These are phyloP conservation scores for Linaria vulgaris DNA, from an alignment of 257 asterid species.

Conservation along the genomic window DNA sequence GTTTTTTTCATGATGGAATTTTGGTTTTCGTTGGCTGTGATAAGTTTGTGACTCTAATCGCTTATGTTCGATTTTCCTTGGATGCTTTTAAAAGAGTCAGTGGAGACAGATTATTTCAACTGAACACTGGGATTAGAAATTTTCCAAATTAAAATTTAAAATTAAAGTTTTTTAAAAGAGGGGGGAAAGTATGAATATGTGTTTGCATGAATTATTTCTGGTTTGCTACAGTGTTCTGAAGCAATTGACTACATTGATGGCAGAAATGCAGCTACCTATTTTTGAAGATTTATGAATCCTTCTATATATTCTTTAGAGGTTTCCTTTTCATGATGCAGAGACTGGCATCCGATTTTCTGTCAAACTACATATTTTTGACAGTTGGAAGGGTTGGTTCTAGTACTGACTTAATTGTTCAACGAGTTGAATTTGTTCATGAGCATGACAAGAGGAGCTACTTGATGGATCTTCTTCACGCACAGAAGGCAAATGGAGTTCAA, in stretches of 20 bases:
- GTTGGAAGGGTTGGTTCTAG: conserved; percentile 94
- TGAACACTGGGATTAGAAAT: background rate
- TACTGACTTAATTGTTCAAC: conserved; percentile 78
- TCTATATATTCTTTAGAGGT: conserved; percentile 8
- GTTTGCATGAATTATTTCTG: conserved; percentile 1
- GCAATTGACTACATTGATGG: conserved; percentile 10
- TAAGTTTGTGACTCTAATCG: background rate
- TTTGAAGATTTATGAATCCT: conserved; percentile 4
- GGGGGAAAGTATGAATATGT: background rate
- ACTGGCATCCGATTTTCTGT: conserved; percentile 86
- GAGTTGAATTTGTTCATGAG: conserved; percentile 76
- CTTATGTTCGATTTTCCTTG: too few species aligned
- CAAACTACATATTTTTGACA: conserved; percentile 77
- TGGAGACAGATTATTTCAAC: background rate
- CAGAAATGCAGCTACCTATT: background rate
- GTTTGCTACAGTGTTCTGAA: background rate
- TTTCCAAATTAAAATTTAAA: too few species aligned
- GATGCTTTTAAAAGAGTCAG: too few species aligned
- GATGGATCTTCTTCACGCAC: conserved; percentile 88
- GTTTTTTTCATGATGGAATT: background rate
- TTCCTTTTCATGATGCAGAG: conserved; percentile 56
- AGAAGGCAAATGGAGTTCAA: conserved; percentile 55
- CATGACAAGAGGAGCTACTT: conserved; percentile 80
- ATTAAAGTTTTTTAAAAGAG: too few species aligned
- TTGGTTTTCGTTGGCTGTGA: conserved; percentile 13